Evolutionary conservation across 495 filamentous ascomycete species (phyloP), one percentile per base, ranked within the genome.

Genomic region (Hyaloscypha variabilis): DNA sequence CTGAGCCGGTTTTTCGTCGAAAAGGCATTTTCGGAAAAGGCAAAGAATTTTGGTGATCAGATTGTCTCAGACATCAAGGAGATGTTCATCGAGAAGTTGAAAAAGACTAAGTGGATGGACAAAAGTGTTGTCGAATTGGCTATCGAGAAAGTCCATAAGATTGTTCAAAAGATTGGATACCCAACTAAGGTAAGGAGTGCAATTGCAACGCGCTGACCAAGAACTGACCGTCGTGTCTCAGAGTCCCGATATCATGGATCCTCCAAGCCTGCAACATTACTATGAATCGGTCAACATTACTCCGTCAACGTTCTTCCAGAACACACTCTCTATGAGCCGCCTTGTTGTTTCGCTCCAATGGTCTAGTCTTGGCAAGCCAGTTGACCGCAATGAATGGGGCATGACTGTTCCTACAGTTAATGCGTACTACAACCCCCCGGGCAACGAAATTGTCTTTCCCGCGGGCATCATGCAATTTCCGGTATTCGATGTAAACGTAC

Each of bases 381-480:
- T 85, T 13, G 78, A 90, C 69, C 82, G 85, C 4, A 77, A 85
- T 64, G 80, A 85, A 72, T 90, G 87, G 86, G 81, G 68, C 39
- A 88, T 88, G 86, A 85, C 85, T 21, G 83, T 80, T 17, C 81
- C 79, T 26, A 86, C 79, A 24, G 87, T 87, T 52, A 89, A 89
- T 70, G 87, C 87, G 23, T 89, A 88, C 72, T 90, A 90, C 73
- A 85, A 85, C 65, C 83, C 83, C 14, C 77, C 82, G 6, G 81
- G 83, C 17, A 91, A 91, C 67, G 83, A 88, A 68, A 90, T 91
- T 57, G 85, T 88, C 21, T 90, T 92, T 77, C 87, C 85, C 11
- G 89, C 89, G 1, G 89, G 88, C 4, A 90, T 91, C 57, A 89
- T 91, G 85, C 88, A 91, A 69, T 82, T 85, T 5, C 88, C 89